Percentiles rank a stretch among this genome's conserved stretches.
Evolutionary conservation across 169 alveolate species (phyloP).

Genomic region (Cryptosporidium bovis): DNA sequence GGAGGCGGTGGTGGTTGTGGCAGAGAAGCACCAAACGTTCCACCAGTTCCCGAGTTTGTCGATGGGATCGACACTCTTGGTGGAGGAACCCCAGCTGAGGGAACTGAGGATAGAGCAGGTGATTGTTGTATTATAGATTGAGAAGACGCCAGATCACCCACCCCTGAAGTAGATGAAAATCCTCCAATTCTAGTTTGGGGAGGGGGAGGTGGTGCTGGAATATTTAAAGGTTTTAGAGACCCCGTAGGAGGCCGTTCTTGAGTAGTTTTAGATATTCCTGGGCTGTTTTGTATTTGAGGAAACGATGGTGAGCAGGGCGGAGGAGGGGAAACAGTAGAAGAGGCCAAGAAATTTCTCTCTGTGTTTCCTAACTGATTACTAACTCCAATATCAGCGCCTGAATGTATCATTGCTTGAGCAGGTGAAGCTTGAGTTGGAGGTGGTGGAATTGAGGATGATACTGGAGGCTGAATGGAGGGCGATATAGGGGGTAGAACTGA

Average conservation of each 20-base stretch:
- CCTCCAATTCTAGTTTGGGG: constrained; percentile 65
- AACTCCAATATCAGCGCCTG: not conserved
- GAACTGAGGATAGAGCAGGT: not conserved
- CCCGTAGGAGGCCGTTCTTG: not conserved
- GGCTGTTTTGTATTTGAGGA: not conserved
- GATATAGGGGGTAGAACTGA: not conserved
- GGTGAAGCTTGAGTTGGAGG: constrained; percentile 10
- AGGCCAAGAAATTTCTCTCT: not conserved
- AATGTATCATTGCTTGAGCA: constrained; percentile 3
- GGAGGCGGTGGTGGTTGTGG: no score
- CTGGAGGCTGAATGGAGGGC: constrained; percentile 1
- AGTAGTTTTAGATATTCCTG: not conserved
- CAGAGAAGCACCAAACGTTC: no score
- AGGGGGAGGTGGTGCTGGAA: constrained; percentile 60
- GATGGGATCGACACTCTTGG: not conserved
- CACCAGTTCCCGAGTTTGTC: not conserved
- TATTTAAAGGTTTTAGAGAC: not conserved
- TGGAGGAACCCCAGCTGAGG: not conserved
- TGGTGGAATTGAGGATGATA: constrained; percentile 8
- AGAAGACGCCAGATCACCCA: not conserved
- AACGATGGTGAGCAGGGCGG: constrained; percentile 31
- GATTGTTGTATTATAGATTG: not conserved
- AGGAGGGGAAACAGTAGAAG: constrained; percentile 19
- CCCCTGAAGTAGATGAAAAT: not conserved
- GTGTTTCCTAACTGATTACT: not conserved